Evolutionary conservation across 2,329 filamentous ascomycete genomes (phyloP).

Genomic region (Beauveria bassiana): DNA sequence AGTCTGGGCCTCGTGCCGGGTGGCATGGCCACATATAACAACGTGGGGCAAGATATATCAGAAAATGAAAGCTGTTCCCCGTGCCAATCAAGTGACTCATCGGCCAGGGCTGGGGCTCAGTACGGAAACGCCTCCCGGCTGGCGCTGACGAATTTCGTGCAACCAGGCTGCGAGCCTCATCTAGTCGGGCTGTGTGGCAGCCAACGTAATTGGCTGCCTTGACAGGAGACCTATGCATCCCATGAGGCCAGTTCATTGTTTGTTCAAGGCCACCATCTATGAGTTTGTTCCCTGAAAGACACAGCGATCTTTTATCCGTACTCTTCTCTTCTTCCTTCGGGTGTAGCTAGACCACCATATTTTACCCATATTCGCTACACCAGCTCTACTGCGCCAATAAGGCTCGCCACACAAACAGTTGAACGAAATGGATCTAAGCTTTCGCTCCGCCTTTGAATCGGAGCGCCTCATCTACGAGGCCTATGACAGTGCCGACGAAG

Average conservation of each 20-base stretch:
- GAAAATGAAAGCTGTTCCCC: background rate
- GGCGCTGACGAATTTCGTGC: background rate
- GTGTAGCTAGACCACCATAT: background rate
- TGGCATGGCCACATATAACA: too few relatives aligned
- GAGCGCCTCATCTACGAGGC: constrained; percentile 11
- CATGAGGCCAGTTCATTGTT: background rate
- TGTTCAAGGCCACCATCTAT: too few relatives aligned
- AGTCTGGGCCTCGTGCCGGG: too few relatives aligned
- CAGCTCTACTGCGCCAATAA: background rate
- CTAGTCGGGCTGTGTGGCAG: background rate
- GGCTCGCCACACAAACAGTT: background rate
- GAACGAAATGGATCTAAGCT: background rate
- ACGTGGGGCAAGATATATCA: too few relatives aligned
- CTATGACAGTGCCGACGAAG: constrained; percentile 7
- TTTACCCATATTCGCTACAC: background rate
- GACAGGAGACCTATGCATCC: background rate
- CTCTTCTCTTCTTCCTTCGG: background rate
- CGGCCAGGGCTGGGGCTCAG: background rate
- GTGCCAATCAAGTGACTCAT: background rate
- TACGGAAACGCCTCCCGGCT: background rate
- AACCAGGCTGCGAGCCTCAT: background rate
- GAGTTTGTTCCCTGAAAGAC: too few relatives aligned
- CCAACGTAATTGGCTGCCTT: background rate
- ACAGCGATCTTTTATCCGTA: background rate
- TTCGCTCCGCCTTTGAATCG: background rate